Base-by-base conservation (phyloP, 2,329 filamentous ascomycete genomes). In the Paecilomyces formosus region DNA sequence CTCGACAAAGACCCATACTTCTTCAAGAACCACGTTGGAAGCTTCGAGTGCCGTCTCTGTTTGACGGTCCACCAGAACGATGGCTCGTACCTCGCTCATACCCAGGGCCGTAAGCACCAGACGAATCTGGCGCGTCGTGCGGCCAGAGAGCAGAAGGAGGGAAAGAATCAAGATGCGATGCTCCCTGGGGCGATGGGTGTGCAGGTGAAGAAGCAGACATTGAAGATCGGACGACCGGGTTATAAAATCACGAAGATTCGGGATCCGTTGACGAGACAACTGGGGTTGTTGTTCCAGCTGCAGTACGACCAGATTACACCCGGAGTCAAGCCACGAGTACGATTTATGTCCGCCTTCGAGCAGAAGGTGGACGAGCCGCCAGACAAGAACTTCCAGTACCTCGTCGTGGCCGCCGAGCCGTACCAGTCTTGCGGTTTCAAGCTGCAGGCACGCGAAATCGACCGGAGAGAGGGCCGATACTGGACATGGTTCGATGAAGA, bases 1-100 rank as follows among this genome's bases (percentile, higher is more conserved):
- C 89, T 97, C 63, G 94, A 97, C 79, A 97, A 97, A 79, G 94
- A 99, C 79, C 94, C 94, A 0, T 99, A 97, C 84, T 97, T 97
- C 82, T 99, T 99, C 87, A 96, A 96, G 76, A 99, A 99, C 81
- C 93, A 99, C 77, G 90, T 97, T 68, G 94, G 94, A 71, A 94
- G 89, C 70, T 99, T 97, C 77, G 94, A 99, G 77, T 99, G 94
- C 76, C 90, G 94, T 30, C 88, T 99, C 49, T 99, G 94, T 72
- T 81, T 99, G 26, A 99, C 94, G 0, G 93, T 97, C 3, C 94
- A 99, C 82, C 94, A 99, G 72, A 99, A 99, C 75, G 94, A 99
- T 79, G 94, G 94, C 63, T 97, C 92, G 54, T 99, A 99, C 77
- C 91, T 99, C 65, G 94, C 94, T 1, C 94, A 99, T 78, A 99